Base-by-base conservation (phyloP, 768 basidiomycete genomes). In the Boletus vermiculosoides region DNA sequence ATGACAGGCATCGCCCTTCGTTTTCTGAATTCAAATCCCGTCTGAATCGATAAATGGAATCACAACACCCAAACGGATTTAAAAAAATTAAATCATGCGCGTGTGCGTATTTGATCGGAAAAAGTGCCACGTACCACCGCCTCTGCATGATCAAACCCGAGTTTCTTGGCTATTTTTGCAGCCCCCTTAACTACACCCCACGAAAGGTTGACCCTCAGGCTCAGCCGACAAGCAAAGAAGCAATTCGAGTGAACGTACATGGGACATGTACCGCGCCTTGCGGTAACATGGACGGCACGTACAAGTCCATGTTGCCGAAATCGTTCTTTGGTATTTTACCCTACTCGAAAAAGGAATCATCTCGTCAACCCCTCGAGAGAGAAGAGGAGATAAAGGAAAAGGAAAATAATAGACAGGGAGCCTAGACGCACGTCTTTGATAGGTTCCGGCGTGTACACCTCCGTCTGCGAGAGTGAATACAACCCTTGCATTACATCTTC, bases 251-350 rank as follows among this genome's bases (percentile, higher is more conserved):
- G 52, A 25, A 81, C 92, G 75, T 67, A 95, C 95, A 92, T n/a
- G 94, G 92, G 20, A 99, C 76, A 74, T 98, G 93, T 2, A 78
- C 87, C 5, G 84, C 92, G 20, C 97, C 97, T 51, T 70, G 74
- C 2, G 97, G 97, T 31, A 98, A 79, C 97, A 99, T 99, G 4
- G 92, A 87, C 30, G 92, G 88, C 25, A 91, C 92, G 71, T 96
- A 99, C 25, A 99, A 74, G 74, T 99, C 96, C 61, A 99, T 90
- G 70, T 98, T 99, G 18, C 96, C 96, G 70, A 96, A 99, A 61
- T 87, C 84, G 66, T 99, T 99, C 76, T 92, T 95, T 7, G 94
- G 94, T 31, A 99, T 83, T 69, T 83, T 85, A 33, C 96, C 96
- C 95, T 98, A 66, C 28, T 40, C 48, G 25, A 59, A 66, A 60